phyloP scores from a whole-genome alignment of 2,329 filamentous ascomycete species.

The Aureobasidium namibiae region DNA sequence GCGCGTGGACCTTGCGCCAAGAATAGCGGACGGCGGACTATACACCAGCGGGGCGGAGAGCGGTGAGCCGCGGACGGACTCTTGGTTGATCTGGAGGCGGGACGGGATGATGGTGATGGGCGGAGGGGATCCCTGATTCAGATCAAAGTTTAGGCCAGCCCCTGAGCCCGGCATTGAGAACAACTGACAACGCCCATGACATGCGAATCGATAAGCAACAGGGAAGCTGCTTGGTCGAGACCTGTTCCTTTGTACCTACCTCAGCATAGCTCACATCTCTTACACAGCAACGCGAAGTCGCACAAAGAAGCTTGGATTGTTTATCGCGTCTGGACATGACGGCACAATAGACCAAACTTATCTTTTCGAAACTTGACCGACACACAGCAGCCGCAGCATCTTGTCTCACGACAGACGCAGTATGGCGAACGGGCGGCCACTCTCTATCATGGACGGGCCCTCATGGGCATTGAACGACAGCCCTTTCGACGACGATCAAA shows the following conservation, averaged over 20 bases:
- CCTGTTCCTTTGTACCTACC: background rate
- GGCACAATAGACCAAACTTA: background rate
- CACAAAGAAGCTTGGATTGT: background rate
- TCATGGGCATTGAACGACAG: conserved; percentile 7
- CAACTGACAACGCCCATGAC: background rate
- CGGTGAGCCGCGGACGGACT: background rate
- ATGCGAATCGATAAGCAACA: background rate
- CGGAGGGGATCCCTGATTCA: background rate
- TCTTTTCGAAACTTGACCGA: background rate
- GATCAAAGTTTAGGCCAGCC: conserved; percentile 7
- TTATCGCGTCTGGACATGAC: background rate
- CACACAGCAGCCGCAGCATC: background rate
- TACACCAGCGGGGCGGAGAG: background rate
- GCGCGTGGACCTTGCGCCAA: background rate
- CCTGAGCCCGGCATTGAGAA: background rate
- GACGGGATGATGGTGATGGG: background rate
- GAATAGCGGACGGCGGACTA: background rate
- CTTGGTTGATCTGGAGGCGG: background rate
- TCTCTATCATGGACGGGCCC: background rate
- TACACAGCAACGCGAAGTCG: background rate
- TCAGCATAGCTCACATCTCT: background rate
- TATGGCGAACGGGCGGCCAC: background rate
- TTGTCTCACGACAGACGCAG: background rate
- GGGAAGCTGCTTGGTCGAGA: background rate
- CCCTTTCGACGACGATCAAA: conserved; percentile 3